Percentiles rank a stretch among this genome's conserved stretches.
Conservation (phyloP, 768 basidiomycete species). For the Kwoniella botswanensis region DNA sequence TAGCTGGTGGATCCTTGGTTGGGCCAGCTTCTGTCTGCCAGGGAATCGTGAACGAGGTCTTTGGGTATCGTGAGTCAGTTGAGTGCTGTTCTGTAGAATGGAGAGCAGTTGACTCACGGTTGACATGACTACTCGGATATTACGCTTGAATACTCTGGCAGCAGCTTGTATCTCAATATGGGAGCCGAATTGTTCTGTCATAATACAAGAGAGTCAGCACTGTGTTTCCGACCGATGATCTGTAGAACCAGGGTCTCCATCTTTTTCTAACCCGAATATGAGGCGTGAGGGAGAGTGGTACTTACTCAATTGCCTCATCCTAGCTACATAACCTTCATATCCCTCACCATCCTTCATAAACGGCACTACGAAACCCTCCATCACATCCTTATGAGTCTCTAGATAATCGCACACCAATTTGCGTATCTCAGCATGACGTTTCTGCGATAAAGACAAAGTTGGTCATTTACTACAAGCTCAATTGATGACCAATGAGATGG, state of each 20-base stretch:
- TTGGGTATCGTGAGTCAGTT: background rate
- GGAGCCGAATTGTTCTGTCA: constrained; percentile 43
- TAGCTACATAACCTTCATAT: constrained; percentile 43
- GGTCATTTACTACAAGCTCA: background rate
- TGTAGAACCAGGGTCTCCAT: background rate
- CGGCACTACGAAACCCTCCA: constrained; percentile 37
- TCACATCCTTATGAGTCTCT: constrained; percentile 37
- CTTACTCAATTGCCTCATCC: constrained; percentile 48
- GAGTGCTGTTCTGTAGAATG: background rate
- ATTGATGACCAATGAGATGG: background rate
- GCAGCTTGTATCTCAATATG: constrained; percentile 49
- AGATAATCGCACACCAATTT: constrained; percentile 50
- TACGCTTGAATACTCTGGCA: constrained; percentile 40
- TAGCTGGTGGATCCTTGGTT: constrained; percentile 19
- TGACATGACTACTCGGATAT: constrained; percentile 47
- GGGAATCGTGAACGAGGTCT: constrained; percentile 52
- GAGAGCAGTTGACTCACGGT: constrained; percentile 32
- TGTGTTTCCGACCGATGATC: background rate
- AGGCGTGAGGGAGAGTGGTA: background rate
- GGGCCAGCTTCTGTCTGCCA: constrained; percentile 31
- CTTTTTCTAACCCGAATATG: background rate
- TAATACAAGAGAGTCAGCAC: background rate
- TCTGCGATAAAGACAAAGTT: constrained; percentile 19
- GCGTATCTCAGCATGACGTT: constrained; percentile 43
- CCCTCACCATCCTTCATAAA: constrained; percentile 41